Percentiles rank a stretch among this genome's conserved stretches.
phyloP scores from a whole-genome alignment of 495 filamentous ascomycete species.

The Daldinia childiae region DNA sequence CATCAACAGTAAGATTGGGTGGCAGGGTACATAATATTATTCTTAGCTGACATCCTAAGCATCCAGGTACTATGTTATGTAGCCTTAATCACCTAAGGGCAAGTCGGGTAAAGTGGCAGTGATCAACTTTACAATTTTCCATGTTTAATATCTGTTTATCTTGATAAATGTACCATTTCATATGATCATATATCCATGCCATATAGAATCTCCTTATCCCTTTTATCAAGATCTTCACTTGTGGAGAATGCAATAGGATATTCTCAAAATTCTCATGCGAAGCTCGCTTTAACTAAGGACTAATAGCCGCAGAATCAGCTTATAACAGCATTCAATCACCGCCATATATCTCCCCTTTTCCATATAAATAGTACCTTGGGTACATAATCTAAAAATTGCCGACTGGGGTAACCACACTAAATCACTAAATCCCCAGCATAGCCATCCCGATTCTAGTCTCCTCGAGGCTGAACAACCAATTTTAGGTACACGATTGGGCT shows the following conservation, averaged over 20 bases:
- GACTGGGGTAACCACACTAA: conserved; percentile 17
- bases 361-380: too few relatives aligned
- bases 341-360: neutral
- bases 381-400: conserved; percentile 22
- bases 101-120: conserved; percentile 34
- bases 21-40: conserved; percentile 17
- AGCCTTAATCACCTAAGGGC: neutral
- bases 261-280: neutral
- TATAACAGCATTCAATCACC: neutral
- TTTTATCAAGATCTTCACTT: neutral
- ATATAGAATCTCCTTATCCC: neutral
- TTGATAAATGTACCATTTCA: neutral
- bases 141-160: conserved; percentile 6
- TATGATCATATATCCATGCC: neutral
- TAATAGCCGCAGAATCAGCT: neutral
- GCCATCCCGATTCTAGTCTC: neutral
- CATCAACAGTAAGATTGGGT: conserved; percentile 26
- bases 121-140: conserved; percentile 26
- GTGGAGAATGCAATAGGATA: neutral
- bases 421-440: conserved; percentile 14
- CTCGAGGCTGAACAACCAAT: neutral
- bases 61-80: too few relatives aligned
- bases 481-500: neutral
- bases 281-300: neutral
- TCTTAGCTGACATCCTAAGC: conserved; percentile 1